phyloP scores from a whole-genome alignment of 805 yeast species.

The Kluyveromyces siamensis region DNA sequence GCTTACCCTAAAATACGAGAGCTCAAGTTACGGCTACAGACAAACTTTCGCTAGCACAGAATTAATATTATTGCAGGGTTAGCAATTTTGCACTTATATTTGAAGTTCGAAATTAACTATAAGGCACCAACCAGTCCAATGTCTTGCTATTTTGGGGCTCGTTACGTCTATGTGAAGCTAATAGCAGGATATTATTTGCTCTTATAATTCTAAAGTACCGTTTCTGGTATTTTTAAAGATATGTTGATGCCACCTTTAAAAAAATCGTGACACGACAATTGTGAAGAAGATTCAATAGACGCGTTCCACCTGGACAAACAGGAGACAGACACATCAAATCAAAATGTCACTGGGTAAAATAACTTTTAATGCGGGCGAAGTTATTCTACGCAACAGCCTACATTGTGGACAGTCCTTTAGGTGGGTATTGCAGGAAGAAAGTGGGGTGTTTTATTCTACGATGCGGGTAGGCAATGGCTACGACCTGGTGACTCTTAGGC shows the following conservation, averaged over 20 bases:
- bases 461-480: constrained; percentile 29
- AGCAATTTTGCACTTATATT: neutral
- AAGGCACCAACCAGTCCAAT: neutral
- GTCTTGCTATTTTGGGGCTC: neutral
- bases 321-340: neutral
- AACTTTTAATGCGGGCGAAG: constrained; percentile 9
- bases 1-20: neutral
- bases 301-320: neutral
- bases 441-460: constrained; percentile 16
- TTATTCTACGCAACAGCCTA: constrained; percentile 41
- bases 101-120: neutral
- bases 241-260: neutral
- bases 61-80: neutral
- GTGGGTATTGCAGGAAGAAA: constrained; percentile 21
- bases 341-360: neutral
- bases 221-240: neutral
- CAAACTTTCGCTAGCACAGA: neutral
- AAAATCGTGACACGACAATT: neutral
- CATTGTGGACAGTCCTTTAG: constrained; percentile 29
- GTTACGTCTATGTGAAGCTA: neutral
- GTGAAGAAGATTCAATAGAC: neutral
- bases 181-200: neutral
- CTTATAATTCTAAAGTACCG: neutral
- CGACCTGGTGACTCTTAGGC: constrained; percentile 56
- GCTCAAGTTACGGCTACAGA: neutral